Evolutionary conservation across 164 flowering plant species (phyloP), one percentile per base, ranked within the genome.

Genomic region (Cinnamomum chago): DNA sequence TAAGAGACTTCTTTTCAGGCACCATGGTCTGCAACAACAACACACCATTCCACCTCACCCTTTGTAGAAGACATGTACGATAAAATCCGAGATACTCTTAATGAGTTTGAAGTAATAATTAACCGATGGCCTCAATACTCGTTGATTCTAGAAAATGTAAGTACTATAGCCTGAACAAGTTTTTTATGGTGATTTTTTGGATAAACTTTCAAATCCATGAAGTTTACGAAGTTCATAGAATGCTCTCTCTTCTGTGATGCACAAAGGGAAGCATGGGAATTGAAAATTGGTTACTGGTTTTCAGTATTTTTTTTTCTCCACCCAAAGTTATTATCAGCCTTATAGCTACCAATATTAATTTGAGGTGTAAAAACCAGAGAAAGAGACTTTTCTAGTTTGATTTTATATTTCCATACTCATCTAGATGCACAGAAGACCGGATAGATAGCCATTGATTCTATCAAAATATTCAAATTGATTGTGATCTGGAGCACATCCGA

Each of bases 1-100:
- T 65, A 2, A 9, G 28, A 52, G 50, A 68, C 15, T n/a, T 3
- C 55, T 17, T 76, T 76, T 76, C 85, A 93, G 98, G 90, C 87
- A 22, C 90, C 94, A 67, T 90, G 93, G 91, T 80, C 85, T 65
- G 95, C 95, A 67, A 85, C 87, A 24, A 77, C 79, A 68, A 90
- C 97, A 60, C 88, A 85, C 79, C 90, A 88, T 81, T 89, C 94
- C 70, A 91, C 94, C 58, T 87, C 98, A 23, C 94, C 96, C 5
- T 94, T 92, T 86, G 94, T 92, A 3, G 98, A 94, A 80, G 91
- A 90, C 35, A 89, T 94, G 88, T 92, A 91, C 74, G 97, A 87
- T 74, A 89, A 83, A 73, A 82, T 88, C 23, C 87, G 78, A 77
- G 88, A 83, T 51, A 72, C 84, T 72, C 88, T 94, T 50, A 71